Evolutionary conservation across 345 rosid species (phyloP).

Genomic region (Moricandia moricandioides): DNA sequence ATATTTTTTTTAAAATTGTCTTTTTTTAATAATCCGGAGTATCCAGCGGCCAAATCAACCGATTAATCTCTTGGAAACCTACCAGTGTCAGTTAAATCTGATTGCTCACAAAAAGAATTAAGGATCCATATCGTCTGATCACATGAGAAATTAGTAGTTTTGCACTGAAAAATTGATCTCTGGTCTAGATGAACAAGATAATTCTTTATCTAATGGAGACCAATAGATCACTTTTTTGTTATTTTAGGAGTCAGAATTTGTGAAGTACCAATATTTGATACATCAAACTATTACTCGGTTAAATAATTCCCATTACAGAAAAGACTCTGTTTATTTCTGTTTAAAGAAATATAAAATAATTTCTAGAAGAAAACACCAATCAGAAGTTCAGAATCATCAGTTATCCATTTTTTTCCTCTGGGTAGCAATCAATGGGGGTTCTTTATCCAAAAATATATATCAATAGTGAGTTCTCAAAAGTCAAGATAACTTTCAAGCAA

Average conservation of each 20-base stretch:
- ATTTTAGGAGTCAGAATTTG: not conserved
- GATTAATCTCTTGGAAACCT: too few species aligned
- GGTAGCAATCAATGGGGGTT: not conserved
- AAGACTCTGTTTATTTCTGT: not conserved
- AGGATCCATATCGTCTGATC: too few species aligned
- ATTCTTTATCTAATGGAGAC: too few species aligned
- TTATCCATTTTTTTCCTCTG: not conserved
- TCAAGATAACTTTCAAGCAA: not conserved
- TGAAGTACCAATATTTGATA: not conserved
- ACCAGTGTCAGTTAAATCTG: too few species aligned
- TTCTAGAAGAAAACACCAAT: not conserved
- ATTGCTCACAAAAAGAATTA: too few species aligned
- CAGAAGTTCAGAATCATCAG: not conserved
- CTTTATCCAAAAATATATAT: not conserved
- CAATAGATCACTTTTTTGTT: too few species aligned
- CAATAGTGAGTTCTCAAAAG: not conserved
- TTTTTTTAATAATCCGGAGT: too few species aligned
- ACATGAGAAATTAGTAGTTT: too few species aligned
- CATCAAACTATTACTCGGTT: not conserved
- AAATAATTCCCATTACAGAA: not conserved
- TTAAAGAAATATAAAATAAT: not conserved
- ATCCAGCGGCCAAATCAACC: too few species aligned
- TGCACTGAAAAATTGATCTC: too few species aligned
- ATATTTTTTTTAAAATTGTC: not conserved
- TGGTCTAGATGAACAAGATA: too few species aligned